Evolutionary conservation across 2,329 filamentous ascomycete genomes (phyloP).

Genomic region (Zymoseptoria brevis): DNA sequence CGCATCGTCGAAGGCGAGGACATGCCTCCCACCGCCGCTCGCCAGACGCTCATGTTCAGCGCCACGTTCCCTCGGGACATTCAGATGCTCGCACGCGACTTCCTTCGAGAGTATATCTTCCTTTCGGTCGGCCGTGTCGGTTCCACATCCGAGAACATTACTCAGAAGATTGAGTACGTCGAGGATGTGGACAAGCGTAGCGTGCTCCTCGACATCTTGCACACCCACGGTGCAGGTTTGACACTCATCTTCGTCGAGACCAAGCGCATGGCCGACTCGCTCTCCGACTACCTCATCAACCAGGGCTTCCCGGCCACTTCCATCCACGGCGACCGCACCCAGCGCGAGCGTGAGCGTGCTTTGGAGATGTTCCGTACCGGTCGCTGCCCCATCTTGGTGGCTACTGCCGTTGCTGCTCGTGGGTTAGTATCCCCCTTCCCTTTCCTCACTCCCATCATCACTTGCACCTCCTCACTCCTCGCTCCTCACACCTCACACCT

Average conservation of each 20-base stretch:
- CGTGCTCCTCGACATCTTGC: slow-evolving; percentile 91
- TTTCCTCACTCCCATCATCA: no score
- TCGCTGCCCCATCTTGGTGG: slow-evolving; percentile 91
- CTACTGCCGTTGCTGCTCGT: slow-evolving; percentile 88
- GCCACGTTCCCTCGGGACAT: slow-evolving; percentile 99
- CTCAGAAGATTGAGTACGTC: slow-evolving; percentile 96
- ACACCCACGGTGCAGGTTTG: slow-evolving; percentile 81
- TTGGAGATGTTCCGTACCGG: slow-evolving; percentile 95
- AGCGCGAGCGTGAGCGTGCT: slow-evolving; percentile 96
- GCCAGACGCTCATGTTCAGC: slow-evolving; percentile 99
- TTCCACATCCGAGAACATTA: slow-evolving; percentile 99
- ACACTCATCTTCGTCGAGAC: slow-evolving; percentile 99
- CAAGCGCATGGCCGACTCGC: slow-evolving; percentile 97
- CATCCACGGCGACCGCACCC: slow-evolving; percentile 96
- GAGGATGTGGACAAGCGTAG: slow-evolving; percentile 97
- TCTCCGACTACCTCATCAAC: slow-evolving; percentile 98
- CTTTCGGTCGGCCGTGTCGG: slow-evolving; percentile 96
- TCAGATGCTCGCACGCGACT: slow-evolving; percentile 96
- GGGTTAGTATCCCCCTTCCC: no score
- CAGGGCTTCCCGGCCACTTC: slow-evolving; percentile 97
- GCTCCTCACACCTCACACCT: no score
- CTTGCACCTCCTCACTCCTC: no score
- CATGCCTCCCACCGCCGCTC: slow-evolving; percentile 75
- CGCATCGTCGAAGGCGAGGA: slow-evolving; percentile 97
- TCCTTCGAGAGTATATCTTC: slow-evolving; percentile 99